Conservation (phyloP, 768 basidiomycete genomes). For the Tricholoma sp. region DNA sequence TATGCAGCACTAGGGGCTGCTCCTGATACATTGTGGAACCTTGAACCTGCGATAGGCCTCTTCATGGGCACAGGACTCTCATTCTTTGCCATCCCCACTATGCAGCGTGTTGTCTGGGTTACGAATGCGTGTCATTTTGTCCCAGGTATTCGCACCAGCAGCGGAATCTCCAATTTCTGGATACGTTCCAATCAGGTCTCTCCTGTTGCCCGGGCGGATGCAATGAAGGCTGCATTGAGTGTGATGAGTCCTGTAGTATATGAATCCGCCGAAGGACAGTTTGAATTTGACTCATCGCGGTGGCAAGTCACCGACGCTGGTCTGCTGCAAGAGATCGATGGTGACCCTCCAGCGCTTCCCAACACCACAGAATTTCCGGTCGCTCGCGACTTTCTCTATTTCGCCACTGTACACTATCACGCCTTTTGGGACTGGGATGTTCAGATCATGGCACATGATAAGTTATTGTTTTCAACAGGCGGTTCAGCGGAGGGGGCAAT, state of each 20-base stretch:
- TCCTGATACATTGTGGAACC: slow-evolving; percentile 19
- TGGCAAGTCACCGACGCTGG: slow-evolving; percentile 1
- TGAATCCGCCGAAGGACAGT: neutral
- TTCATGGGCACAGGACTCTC: slow-evolving; percentile 20
- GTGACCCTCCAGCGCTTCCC: neutral
- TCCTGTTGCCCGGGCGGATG: slow-evolving; percentile 12
- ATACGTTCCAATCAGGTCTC: slow-evolving; percentile 16
- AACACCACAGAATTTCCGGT: slow-evolving; percentile 1
- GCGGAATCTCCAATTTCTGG: slow-evolving; percentile 22
- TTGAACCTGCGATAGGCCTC: slow-evolving; percentile 20
- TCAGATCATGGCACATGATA: slow-evolving; percentile 7
- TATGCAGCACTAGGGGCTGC: slow-evolving; percentile 22
- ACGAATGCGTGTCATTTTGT: slow-evolving; percentile 22
- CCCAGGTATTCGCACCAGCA: slow-evolving; percentile 16
- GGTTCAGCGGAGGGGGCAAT: slow-evolving; percentile 10
- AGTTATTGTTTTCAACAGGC: slow-evolving; percentile 14
- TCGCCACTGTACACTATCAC: slow-evolving; percentile 20
- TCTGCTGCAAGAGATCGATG: neutral
- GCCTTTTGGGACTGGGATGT: slow-evolving; percentile 18
- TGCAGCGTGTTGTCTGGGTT: slow-evolving; percentile 19
- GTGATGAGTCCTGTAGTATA: slow-evolving; percentile 4
- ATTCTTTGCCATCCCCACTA: slow-evolving; percentile 17
- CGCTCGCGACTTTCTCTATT: slow-evolving; percentile 20
- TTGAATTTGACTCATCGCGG: neutral
- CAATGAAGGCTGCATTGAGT: slow-evolving; percentile 11